Evolutionary conservation across 208 protist genomes (phyloP), one percentile per base, ranked within the genome.

Genomic region (Leishmania lainsoni): DNA sequence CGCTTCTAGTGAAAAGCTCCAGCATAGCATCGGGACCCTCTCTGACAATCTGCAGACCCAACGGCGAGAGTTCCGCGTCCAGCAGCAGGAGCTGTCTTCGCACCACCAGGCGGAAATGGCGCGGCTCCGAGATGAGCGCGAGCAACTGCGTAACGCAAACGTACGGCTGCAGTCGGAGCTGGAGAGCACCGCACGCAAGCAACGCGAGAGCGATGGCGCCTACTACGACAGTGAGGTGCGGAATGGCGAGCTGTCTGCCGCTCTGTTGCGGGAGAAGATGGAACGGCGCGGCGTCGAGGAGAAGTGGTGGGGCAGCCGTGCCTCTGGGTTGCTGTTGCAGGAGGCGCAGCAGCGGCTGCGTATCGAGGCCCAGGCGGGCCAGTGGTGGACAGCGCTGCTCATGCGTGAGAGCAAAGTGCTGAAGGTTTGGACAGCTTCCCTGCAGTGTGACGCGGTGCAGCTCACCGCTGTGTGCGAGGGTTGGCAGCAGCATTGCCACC

Each of bases 401-500:
- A 61, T 54, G 72, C 80, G 77, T n/a, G 80, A 82, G 80, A 56
- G 75, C 35, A 68, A 48, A 8, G 54, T 68, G 61, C 54, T 87
- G 45, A 79, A 76, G 32, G 80, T 80, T 29, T 82, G 76, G 80
- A 76, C 72, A 0, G 77, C 69, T 29, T 29, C 75, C 3, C 42
- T 76, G 56, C 75, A 79, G 2, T 66, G 32, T 76, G 85, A 88
- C n/a, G 35, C 58, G 49, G 75, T 45, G 39, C 78, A 84, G 73
- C 76, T 84, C 29, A 83, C 78, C 26, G 54, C 66, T 14, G 81
- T 86, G 20, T 88, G 85, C 58, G 78, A 85, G 20, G 78, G 79
- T 12, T 88, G 85, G 85, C 73, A 88, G 75, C n/a, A 45, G 20
- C 81, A 89, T 52, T 84, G 81, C 76, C 48, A 66, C 51, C 35